phyloP scores from a whole-genome alignment of 1,139 yeast species.

The Maudiozyma humilis region DNA sequence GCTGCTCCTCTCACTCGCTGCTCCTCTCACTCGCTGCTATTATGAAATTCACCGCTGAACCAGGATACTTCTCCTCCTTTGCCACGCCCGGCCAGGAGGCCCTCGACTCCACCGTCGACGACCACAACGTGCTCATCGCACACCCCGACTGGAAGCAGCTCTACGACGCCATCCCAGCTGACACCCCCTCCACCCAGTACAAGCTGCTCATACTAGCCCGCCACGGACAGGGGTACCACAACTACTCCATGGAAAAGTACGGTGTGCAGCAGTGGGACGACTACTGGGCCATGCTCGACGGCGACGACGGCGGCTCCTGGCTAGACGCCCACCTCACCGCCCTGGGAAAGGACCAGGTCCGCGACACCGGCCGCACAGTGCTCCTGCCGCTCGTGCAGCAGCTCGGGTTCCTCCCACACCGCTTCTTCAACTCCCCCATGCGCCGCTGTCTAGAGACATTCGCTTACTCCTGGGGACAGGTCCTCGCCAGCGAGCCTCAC shows the following conservation, averaged over 20 bases:
- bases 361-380: constrained; percentile 37
- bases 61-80: constrained; percentile 22
- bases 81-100: constrained; percentile 7
- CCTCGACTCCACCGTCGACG: constrained; percentile 14
- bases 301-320: constrained; percentile 27
- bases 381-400: constrained; percentile 38
- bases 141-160: constrained; percentile 41
- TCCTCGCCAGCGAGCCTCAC: constrained; percentile 20
- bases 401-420: constrained; percentile 44
- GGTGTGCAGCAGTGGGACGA: constrained; percentile 51
- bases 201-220: constrained; percentile 58
- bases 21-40: no score
- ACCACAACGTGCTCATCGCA: constrained; percentile 41
- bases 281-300: constrained; percentile 48
- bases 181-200: constrained; percentile 25
- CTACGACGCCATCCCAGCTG: constrained; percentile 18
- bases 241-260: constrained; percentile 49
- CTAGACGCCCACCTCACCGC: constrained; percentile 40
- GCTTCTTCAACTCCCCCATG: constrained; percentile 56
- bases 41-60: constrained; percentile 18
- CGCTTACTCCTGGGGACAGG: constrained; percentile 49
- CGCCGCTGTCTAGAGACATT: constrained; percentile 55
- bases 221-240: constrained; percentile 76
- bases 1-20: no score
- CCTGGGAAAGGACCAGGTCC: constrained; percentile 47